phyloP scores from a whole-genome alignment of 257 asterid species.

The Solanum sejunctum region DNA sequence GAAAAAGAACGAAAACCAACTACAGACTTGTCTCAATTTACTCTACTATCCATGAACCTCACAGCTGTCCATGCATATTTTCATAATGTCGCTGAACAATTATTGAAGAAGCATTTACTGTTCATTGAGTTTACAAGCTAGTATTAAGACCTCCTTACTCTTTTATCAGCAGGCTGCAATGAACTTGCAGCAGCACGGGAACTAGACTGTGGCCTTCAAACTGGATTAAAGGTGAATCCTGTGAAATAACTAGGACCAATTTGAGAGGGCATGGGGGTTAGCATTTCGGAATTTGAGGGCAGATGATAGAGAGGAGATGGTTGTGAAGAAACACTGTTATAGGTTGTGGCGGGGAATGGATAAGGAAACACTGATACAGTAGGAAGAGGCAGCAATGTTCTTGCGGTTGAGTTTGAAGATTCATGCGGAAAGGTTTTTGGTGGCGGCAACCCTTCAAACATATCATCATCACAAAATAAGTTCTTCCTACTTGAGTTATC shows the following conservation, averaged over 20 bases:
- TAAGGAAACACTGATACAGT: not conserved
- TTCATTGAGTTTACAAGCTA: not conserved
- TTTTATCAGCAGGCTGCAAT: not conserved
- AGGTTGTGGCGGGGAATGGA: not conserved
- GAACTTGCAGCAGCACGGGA: not conserved
- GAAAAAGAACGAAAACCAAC: not conserved
- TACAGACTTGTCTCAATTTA: not conserved
- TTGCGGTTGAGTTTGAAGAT: not conserved
- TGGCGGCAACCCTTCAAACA: slow-evolving; percentile 21
- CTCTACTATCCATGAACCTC: not conserved
- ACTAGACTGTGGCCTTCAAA: not conserved
- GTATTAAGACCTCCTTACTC: slow-evolving; percentile 3
- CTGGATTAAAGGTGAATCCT: not conserved
- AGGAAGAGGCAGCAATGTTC: not conserved
- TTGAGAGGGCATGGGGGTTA: not conserved
- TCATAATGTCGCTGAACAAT: not conserved
- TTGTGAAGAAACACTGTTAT: too few relatives aligned
- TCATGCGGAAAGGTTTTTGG: not conserved
- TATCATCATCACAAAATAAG: slow-evolving; percentile 10
- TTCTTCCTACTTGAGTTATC: slow-evolving; percentile 1
- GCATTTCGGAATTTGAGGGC: too few relatives aligned
- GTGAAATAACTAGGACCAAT: not conserved
- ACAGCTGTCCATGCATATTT: not conserved
- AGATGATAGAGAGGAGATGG: too few relatives aligned
- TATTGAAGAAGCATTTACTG: not conserved